Conservation (phyloP, 2,329 filamentous ascomycete species). For the Didymella keratinophila region DNA sequence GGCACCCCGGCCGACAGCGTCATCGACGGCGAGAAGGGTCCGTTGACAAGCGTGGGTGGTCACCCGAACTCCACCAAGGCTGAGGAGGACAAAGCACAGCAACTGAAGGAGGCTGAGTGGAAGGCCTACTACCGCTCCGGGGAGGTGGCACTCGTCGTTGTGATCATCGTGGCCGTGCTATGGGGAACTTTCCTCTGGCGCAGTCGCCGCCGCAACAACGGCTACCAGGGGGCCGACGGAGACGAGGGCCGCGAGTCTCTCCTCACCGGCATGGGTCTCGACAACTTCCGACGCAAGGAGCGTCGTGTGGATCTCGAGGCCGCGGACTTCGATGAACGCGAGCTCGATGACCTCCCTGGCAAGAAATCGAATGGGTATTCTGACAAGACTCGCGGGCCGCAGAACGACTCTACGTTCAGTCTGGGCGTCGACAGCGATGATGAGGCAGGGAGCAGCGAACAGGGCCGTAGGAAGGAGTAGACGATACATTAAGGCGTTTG, state of each 20-base stretch:
- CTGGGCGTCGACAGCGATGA: constrained; percentile 57
- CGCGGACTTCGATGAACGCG: constrained; percentile 68
- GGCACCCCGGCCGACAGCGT: constrained; percentile 78
- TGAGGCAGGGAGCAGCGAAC: constrained; percentile 44
- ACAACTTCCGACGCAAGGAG: constrained; percentile 56
- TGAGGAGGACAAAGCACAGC: constrained; percentile 73
- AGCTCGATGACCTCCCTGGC: constrained; percentile 62
- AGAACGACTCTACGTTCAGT: constrained; percentile 55
- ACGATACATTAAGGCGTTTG: constrained; percentile 9
- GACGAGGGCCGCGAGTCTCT: constrained; percentile 56
- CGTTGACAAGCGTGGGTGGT: constrained; percentile 77
- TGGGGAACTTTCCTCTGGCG: constrained; percentile 79
- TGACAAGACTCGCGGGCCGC: constrained; percentile 43
- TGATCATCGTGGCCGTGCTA: constrained; percentile 72
- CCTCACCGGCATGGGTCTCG: constrained; percentile 55
- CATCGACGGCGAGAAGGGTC: constrained; percentile 85
- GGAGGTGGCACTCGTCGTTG: constrained; percentile 83
- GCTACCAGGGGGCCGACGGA: constrained; percentile 55
- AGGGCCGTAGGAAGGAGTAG: constrained; percentile 43
- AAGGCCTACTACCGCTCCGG: constrained; percentile 87
- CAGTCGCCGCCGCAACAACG: constrained; percentile 51
- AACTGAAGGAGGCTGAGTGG: constrained; percentile 86
- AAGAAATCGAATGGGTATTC: constrained; percentile 39
- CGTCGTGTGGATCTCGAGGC: constrained; percentile 64
- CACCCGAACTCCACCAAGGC: constrained; percentile 73